These are phyloP conservation scores for Penicillium pulvis DNA, from an alignment of 495 filamentous ascomycete genomes.

Conservation along the genomic window DNA sequence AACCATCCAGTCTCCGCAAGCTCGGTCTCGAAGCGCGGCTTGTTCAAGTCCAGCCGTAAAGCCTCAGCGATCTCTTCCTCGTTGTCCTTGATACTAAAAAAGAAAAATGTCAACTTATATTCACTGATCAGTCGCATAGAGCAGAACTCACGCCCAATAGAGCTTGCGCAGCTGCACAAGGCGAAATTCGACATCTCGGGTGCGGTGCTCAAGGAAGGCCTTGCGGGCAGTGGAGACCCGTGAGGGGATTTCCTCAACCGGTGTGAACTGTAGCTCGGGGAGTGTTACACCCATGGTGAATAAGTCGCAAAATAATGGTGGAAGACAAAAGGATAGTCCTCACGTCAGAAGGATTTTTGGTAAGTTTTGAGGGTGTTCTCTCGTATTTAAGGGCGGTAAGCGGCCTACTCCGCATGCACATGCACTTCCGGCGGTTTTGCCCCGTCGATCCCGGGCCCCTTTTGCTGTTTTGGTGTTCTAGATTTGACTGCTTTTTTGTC, in stretches of 20 bases:
- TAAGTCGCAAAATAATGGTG: background rate
- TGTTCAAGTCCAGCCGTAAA: constrained; percentile 71
- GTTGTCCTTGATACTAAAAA: constrained; percentile 68
- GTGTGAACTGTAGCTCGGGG: constrained; percentile 63
- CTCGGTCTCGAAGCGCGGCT: constrained; percentile 67
- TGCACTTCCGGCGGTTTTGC: constrained; percentile 19
- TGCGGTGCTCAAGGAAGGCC: constrained; percentile 76
- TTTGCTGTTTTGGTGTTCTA: constrained; percentile 1
- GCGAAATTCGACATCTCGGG: constrained; percentile 77
- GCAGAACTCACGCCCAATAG: constrained; percentile 73
- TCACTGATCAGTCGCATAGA: background rate
- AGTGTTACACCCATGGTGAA: constrained; percentile 38
- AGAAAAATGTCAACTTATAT: constrained; percentile 7
- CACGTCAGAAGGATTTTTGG: background rate
- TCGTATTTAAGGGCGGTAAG: constrained; percentile 7
- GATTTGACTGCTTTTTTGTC: background rate
- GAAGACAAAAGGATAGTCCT: background rate
- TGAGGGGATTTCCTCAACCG: constrained; percentile 64
- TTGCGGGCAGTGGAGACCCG: constrained; percentile 58
- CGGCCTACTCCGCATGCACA: constrained; percentile 29
- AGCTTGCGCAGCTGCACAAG: constrained; percentile 85
- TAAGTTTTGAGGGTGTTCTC: background rate
- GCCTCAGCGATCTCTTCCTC: constrained; percentile 68
- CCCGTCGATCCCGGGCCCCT: constrained; percentile 18
- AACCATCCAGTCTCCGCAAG: constrained; percentile 73